Percentiles rank a stretch among this genome's conserved stretches.
Conservation (phyloP, 192 early-diverging fungal species). For the Coemansia umbellata region DNA sequence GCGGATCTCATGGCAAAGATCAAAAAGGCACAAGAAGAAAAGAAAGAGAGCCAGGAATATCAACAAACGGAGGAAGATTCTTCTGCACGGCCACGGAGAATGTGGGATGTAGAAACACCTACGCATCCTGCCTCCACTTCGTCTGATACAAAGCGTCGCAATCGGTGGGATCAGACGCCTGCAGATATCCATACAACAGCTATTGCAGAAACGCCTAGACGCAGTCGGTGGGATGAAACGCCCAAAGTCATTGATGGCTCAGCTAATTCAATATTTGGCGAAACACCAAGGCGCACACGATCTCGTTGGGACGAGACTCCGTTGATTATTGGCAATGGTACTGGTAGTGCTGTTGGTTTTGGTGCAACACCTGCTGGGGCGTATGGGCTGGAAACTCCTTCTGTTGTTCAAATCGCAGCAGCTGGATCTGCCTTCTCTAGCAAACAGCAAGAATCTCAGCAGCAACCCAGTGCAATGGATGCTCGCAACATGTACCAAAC, state of each 20-base stretch:
- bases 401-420: conserved; percentile 51
- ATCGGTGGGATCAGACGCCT: conserved; percentile 68
- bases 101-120: conserved; percentile 87
- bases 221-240: conserved; percentile 67
- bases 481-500: conserved; percentile 80
- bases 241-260: conserved; percentile 39
- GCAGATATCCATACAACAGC: conserved; percentile 49
- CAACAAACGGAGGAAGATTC: conserved; percentile 7
- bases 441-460: conserved; percentile 53
- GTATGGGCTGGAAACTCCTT: conserved; percentile 74
- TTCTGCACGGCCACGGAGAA: conserved; percentile 58
- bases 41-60: conserved; percentile 24
- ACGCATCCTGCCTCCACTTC: conserved; percentile 28
- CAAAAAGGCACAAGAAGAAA: conserved; percentile 64
- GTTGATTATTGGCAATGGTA: conserved; percentile 48
- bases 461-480: conserved; percentile 75
- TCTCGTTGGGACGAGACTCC: conserved; percentile 98
- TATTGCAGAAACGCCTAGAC: conserved; percentile 27
- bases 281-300: conserved; percentile 64
- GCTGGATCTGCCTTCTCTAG: conserved; percentile 76
- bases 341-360: conserved; percentile 1
- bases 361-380: conserved; percentile 10
- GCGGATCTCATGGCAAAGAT: conserved; percentile 67
- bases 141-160: conserved; percentile 51
- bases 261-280: conserved; percentile 27